Base-by-base conservation (phyloP, 768 basidiomycete genomes). In the Suillus paluster region DNA sequence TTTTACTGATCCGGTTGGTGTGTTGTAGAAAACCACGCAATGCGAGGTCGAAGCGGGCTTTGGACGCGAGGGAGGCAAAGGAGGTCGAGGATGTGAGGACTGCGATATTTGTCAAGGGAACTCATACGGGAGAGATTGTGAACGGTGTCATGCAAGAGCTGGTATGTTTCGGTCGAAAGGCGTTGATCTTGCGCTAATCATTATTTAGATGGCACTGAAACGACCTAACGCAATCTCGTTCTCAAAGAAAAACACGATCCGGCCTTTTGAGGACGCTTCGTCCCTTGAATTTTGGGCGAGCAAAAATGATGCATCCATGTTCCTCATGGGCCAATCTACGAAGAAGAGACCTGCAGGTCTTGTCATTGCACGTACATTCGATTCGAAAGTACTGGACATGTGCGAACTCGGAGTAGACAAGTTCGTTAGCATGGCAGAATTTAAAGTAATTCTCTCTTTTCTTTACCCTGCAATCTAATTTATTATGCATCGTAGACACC, bases 251-350 rank as follows among this genome's bases (percentile, higher is more conserved):
- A 99, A 99, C 73, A 73, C 78, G 27, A 85, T 99, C 12, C 89
- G 90, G 44, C 97, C 97, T 5, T 99, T 99, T 71, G 97, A 99
- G 68, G 83, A 92, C 61, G 71, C 84, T 23, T 74, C 79, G 1
- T 94, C 94, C 2, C 81, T 99, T 36, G 94, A 93, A 66, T 99
- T 99, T 74, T 99, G 95, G 94, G 81, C 90, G 1, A 70, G 80
- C 14, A 99, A 99, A 78, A 99, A 99, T 77, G 97, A 99, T 67
- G 95, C 95, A 3, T 89, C 89, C 2, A 80, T 99, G 71, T 97
- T 98, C 71, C 77, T 97, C 14, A 78, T 97, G 38, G 97, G 95
- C 1, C 90, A 95, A 69, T 94, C 90, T 69, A 93, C 89, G 30
- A 99, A 99, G 78, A 99, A 99, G 73, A 81, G 95, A 57, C 97